Percentiles rank a stretch among this genome's conserved stretches.
Conservation (phyloP, 2,329 filamentous ascomycete species). For the Claviceps lovelessii region DNA sequence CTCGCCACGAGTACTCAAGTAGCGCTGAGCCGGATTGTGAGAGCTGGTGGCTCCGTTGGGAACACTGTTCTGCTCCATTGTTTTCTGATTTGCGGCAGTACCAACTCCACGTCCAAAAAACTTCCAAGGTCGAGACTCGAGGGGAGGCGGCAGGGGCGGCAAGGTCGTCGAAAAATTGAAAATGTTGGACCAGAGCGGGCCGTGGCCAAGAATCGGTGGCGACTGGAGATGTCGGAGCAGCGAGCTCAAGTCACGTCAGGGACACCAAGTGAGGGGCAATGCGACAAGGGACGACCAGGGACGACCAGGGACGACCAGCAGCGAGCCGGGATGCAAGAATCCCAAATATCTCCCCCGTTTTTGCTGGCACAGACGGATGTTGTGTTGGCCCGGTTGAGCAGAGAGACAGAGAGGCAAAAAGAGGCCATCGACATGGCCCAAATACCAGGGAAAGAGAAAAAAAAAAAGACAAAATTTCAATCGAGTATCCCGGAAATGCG, state of each 20-base stretch:
- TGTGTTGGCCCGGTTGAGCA: too few species aligned
- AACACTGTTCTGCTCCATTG: conserved; percentile 29
- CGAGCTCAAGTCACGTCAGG: not conserved
- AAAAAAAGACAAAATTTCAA: not conserved
- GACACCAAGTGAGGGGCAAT: not conserved
- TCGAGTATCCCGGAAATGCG: not conserved
- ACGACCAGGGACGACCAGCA: not conserved
- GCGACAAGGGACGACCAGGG: not conserved
- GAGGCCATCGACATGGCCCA: not conserved
- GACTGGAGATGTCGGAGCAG: not conserved
- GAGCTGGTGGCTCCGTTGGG: conserved; percentile 19
- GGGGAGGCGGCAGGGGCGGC: too few species aligned
- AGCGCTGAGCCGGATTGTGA: conserved; percentile 33
- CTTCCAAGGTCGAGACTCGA: not conserved
- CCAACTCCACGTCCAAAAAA: not conserved
- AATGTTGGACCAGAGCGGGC: not conserved
- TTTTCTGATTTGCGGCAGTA: conserved; percentile 4
- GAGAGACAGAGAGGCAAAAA: too few species aligned
- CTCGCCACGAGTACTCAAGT: conserved; percentile 36
- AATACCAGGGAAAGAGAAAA: not conserved
- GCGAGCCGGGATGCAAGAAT: not conserved
- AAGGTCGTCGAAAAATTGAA: not conserved
- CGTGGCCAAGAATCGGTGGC: conserved; percentile 2
- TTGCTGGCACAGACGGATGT: too few species aligned
- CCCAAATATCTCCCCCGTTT: not conserved